phyloP scores from a whole-genome alignment of 2,329 filamentous ascomycete species.

The Ampelomyces quisqualis region DNA sequence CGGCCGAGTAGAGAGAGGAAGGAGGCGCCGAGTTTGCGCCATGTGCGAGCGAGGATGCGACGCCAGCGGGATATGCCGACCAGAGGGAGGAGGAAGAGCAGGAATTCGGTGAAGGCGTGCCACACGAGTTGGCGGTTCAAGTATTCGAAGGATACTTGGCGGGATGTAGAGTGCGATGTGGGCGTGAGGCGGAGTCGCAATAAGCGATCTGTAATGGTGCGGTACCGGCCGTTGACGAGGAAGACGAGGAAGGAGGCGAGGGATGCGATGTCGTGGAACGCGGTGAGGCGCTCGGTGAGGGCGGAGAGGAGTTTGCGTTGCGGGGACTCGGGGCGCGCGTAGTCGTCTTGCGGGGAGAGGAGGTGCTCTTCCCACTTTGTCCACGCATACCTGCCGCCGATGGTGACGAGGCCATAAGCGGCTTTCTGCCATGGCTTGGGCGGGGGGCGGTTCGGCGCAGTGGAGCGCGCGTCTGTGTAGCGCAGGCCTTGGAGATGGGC shows the following conservation, averaged over 20 bases:
- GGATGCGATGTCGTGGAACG: slow-evolving; percentile 75
- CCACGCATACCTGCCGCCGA: slow-evolving; percentile 88
- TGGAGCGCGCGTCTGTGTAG: slow-evolving; percentile 78
- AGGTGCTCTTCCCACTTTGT: slow-evolving; percentile 88
- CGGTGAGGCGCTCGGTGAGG: slow-evolving; percentile 68
- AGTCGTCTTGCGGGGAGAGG: slow-evolving; percentile 72
- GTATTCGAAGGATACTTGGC: slow-evolving; percentile 96
- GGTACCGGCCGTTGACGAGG: slow-evolving; percentile 84
- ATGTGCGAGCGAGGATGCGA: slow-evolving; percentile 82
- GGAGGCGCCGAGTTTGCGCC: slow-evolving; percentile 71
- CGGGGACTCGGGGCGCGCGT: slow-evolving; percentile 56
- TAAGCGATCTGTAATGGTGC: slow-evolving; percentile 83
- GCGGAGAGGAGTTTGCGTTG: slow-evolving; percentile 62
- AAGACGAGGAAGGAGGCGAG: slow-evolving; percentile 88
- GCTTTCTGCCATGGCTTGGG: slow-evolving; percentile 83
- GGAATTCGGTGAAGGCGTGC: slow-evolving; percentile 99
- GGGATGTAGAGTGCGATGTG: slow-evolving; percentile 76
- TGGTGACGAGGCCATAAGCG: slow-evolving; percentile 79
- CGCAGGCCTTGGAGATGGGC: slow-evolving; percentile 87
- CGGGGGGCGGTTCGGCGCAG: slow-evolving; percentile 55
- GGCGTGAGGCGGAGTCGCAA: slow-evolving; percentile 83
- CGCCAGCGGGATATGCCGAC: slow-evolving; percentile 93
- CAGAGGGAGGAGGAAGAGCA: slow-evolving; percentile 96
- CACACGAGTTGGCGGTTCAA: slow-evolving; percentile 96
- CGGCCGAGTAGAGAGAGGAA: slow-evolving; percentile 53